Evolutionary conservation across 768 basidiomycete species (phyloP).

Genomic region (Daedaleopsis sinensis): DNA sequence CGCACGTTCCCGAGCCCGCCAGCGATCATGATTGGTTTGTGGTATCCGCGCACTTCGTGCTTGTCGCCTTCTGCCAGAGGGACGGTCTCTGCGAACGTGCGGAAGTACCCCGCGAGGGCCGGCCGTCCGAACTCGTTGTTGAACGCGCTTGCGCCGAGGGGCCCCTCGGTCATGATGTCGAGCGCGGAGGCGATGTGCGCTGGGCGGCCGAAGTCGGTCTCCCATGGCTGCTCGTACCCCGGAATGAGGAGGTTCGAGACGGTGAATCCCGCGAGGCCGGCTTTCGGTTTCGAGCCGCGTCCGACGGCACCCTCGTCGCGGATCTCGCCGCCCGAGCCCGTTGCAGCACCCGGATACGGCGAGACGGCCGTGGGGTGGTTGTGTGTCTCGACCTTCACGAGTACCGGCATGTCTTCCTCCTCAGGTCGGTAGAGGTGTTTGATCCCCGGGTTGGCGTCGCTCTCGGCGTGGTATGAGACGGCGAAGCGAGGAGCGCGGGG

Average conservation of each 20-base stretch:
- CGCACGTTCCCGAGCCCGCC: constrained; percentile 96
- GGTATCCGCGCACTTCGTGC: constrained; percentile 87
- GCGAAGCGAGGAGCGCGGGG: constrained; percentile 75
- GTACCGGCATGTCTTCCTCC: constrained; percentile 79
- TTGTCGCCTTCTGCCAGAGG: constrained; percentile 51
- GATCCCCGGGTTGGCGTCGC: constrained; percentile 23
- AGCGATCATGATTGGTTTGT: constrained; percentile 99
- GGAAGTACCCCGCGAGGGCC: constrained; percentile 90
- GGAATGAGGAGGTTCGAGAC: constrained; percentile 94
- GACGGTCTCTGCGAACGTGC: constrained; percentile 87
- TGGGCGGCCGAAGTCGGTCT: constrained; percentile 90
- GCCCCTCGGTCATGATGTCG: constrained; percentile 97
- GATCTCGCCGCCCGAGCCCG: constrained; percentile 98
- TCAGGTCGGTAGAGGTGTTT: constrained; percentile 53
- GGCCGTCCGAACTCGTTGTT: constrained; percentile 99
- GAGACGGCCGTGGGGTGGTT: constrained; percentile 99
- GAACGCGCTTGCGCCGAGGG: constrained; percentile 93
- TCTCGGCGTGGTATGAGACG: constrained; percentile 36
- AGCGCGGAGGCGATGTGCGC: constrained; percentile 89
- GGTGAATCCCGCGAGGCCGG: constrained; percentile 90
- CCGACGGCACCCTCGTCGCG: constrained; percentile 98
- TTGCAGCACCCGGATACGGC: constrained; percentile 97
- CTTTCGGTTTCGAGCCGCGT: constrained; percentile 94
- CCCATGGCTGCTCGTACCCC: constrained; percentile 92
- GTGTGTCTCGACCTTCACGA: constrained; percentile 98